Percentiles rank a stretch among this genome's conserved stretches.
Conservation (phyloP, 2,329 filamentous ascomycete species). For the Pseudogymnoascus sp. region DNA sequence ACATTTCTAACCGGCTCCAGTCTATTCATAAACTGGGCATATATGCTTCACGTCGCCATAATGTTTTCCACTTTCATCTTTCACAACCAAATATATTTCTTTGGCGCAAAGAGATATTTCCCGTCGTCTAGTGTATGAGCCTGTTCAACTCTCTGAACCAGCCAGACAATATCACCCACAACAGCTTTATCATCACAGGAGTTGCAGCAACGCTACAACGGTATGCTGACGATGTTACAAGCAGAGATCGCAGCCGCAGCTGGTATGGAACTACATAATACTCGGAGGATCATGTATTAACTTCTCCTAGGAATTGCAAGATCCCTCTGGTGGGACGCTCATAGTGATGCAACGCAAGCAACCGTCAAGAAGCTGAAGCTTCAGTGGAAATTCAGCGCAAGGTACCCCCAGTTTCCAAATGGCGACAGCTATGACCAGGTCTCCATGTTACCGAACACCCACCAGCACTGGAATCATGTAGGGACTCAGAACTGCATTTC, state of each 20-base stretch:
- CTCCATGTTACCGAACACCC: not conserved
- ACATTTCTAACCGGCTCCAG: not conserved
- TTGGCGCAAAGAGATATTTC: not conserved
- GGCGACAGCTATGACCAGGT: not conserved
- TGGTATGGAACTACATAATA: not conserved
- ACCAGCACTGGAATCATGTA: not conserved
- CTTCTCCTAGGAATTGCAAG: not conserved
- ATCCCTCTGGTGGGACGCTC: not conserved
- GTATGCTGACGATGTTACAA: not conserved
- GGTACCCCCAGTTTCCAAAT: not conserved
- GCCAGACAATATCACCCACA: not conserved
- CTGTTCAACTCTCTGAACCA: not conserved
- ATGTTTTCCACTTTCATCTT: not conserved
- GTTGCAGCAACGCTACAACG: not conserved
- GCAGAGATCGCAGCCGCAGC: not conserved
- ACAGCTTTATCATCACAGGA: not conserved
- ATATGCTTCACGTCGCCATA: not conserved
- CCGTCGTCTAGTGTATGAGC: not conserved
- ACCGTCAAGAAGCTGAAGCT: not conserved
- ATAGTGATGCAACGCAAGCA: not conserved
- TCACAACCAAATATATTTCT: not conserved
- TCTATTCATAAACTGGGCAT: not conserved
- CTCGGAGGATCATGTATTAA: not conserved
- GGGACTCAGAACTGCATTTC: not conserved
- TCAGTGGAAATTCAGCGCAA: not conserved